Percentiles rank a stretch among this genome's conserved stretches.
Evolutionary conservation across 768 basidiomycete species (phyloP).

Genomic region (Mycena vulgaris): DNA sequence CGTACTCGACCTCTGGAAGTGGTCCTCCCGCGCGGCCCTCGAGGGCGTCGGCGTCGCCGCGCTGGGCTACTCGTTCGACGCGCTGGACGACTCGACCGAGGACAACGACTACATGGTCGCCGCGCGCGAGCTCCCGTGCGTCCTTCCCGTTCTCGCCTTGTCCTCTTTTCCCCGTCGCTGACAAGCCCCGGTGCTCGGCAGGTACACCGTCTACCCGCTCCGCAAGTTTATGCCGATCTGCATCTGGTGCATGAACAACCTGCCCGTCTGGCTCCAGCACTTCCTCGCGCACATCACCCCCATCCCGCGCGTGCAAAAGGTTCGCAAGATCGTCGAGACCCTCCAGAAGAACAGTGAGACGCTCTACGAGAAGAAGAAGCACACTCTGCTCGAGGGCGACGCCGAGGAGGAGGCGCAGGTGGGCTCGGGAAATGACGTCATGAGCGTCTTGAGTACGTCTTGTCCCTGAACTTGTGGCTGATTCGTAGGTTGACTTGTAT

Average conservation of each 20-base stretch:
- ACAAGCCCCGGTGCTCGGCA: background rate
- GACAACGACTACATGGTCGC: slow-evolving; percentile 21
- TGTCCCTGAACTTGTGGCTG: no score
- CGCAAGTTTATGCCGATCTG: slow-evolving; percentile 26
- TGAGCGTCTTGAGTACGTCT: slow-evolving; percentile 23
- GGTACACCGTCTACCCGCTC: slow-evolving; percentile 23
- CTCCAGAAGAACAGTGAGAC: slow-evolving; percentile 11
- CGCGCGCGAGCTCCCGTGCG: slow-evolving; percentile 18
- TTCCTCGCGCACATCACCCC: slow-evolving; percentile 9
- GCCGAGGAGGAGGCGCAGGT: slow-evolving; percentile 11
- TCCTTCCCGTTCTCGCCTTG: background rate
- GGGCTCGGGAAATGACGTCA: slow-evolving; percentile 11
- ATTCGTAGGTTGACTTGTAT: background rate
- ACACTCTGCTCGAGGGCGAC: background rate
- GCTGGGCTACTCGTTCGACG: slow-evolving; percentile 18
- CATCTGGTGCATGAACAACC: slow-evolving; percentile 20
- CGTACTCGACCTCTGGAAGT: slow-evolving; percentile 21
- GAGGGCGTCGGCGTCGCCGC: slow-evolving; percentile 16
- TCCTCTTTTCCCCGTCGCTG: background rate
- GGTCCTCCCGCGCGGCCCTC: slow-evolving; percentile 18
- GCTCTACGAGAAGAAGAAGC: slow-evolving; percentile 17
- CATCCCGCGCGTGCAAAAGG: slow-evolving; percentile 17
- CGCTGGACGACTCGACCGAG: slow-evolving; percentile 15
- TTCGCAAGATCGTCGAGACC: slow-evolving; percentile 20
- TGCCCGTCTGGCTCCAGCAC: slow-evolving; percentile 21